Conservation (phyloP, 768 basidiomycete species). For the Phylloporus arenicola region DNA sequence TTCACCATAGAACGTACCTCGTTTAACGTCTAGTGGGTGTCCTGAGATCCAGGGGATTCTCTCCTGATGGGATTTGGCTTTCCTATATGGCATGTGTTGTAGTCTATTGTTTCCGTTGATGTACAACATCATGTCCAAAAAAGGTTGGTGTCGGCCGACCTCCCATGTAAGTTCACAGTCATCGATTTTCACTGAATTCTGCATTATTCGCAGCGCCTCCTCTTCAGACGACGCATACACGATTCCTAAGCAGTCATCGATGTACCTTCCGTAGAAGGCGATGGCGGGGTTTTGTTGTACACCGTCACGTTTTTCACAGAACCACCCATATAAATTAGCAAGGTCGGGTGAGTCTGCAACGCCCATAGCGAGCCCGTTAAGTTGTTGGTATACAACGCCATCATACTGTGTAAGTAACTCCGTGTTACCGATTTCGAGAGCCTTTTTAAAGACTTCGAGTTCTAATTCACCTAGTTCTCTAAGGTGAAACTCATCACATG, state of each 20-base stretch:
- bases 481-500: too few relatives aligned
- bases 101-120: rapidly evolving
- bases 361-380: slow-evolving; percentile 5
- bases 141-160: rapidly evolving
- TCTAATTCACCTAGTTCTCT: too few relatives aligned
- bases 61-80: background rate
- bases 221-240: background rate
- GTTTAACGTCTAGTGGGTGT: slow-evolving; percentile 4
- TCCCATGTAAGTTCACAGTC: slow-evolving; percentile 2
- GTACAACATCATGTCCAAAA: slow-evolving; percentile 4
- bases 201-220: background rate
- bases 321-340: slow-evolving; percentile 8
- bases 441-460: too few relatives aligned
- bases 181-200: background rate
- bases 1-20: slow-evolving; percentile 4
- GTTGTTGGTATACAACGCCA: slow-evolving; percentile 1
- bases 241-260: slow-evolving; percentile 2
- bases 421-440: background rate
- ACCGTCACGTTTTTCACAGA: background rate
- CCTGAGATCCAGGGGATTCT: slow-evolving; percentile 7
- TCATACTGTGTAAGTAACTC: slow-evolving; percentile 1
- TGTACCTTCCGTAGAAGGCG: slow-evolving; percentile 4
- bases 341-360: slow-evolving; percentile 12
- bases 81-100: background rate
- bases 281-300: background rate